Base-by-base conservation (phyloP, 129 eudicot genomes). In the Logfia minima region DNA sequence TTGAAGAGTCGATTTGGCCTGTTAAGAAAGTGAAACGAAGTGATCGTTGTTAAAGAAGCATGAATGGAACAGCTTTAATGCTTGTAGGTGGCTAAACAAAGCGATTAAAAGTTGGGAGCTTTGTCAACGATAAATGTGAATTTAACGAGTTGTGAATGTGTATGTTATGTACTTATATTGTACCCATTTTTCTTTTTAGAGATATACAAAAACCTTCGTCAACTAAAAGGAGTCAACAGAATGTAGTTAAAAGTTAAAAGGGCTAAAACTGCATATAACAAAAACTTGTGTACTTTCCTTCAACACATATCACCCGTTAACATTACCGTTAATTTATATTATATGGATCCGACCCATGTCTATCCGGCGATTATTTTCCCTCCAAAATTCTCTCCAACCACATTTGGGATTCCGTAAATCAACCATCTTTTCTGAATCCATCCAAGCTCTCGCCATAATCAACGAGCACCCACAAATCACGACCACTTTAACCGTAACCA, bases 331-430 rank as follows among this genome's bases (percentile, higher is more conserved):
- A 24, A 62, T 21, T 19, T 4, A 56, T 74, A 77, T 19, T 4
- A 56, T 74, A 77, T 78, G 83, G 80, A 80, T 68, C 80, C 84
- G 83, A 75, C 77, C 83, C 81, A 58, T 85, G 88, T 85, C 70
- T 75, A 69, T 76, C 31, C 78, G 62, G 31, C 84, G 87, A 24
- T 62, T 87, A 55, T 37, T 79, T 83, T 83, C 96, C 88, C 88
- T 79, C 86, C 89, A 77, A 37, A 48, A 71, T 39, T 76, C 53
- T 23, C 79, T 71, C 63, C 71, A 68, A 80, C 91, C 69, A 78
- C 79, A 71, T 58, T 51, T 56, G 56, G 24, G 81, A 86, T 85
- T 37, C 34, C 71, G 45, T 19, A 81, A 71, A 16, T 22, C 72
- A 21, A 37, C 37, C 77, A 45, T 68, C 58, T 66, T 79, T 70